Evolutionary conservation across 2,329 filamentous ascomycete species (phyloP).

Genomic region (Penicillium sp.): DNA sequence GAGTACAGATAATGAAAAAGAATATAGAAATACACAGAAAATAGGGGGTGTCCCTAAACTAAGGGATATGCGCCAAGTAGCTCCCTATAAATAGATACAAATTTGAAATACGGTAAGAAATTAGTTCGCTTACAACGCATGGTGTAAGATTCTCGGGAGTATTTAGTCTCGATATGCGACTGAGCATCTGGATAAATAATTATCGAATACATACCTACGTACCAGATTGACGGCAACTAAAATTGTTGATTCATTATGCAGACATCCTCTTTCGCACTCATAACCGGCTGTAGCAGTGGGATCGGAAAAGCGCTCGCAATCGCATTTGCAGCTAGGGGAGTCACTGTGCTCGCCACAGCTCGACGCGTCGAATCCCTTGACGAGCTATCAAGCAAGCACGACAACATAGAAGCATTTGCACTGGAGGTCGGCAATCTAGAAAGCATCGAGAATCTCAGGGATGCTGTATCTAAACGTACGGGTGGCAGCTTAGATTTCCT

Average conservation of each 20-base stretch:
- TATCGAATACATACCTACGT: no score
- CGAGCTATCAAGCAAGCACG: not conserved
- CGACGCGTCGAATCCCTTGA: conserved; percentile 1
- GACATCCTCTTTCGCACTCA: conserved; percentile 4
- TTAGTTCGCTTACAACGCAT: no score
- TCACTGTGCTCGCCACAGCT: conserved; percentile 9
- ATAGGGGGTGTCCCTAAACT: no score
- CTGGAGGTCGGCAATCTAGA: not conserved
- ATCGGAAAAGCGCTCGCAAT: conserved; percentile 6
- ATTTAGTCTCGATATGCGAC: no score
- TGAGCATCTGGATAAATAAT: no score
- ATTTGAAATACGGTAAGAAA: no score
- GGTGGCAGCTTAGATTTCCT: not conserved
- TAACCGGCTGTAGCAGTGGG: conserved; percentile 10
- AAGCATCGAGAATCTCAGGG: not conserved
- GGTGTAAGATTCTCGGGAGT: no score
- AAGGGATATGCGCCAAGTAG: no score
- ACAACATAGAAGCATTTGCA: not conserved
- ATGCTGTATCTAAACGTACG: conserved; percentile 1
- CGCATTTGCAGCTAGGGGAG: conserved; percentile 3
- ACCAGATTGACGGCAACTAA: no score
- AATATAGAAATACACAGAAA: no score
- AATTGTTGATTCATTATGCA: conserved; percentile 3
- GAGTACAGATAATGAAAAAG: no score
- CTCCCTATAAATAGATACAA: no score